Evolutionary conservation across 75 land plant genomes (phyloP).

Genomic region (Pinus taeda): DNA sequence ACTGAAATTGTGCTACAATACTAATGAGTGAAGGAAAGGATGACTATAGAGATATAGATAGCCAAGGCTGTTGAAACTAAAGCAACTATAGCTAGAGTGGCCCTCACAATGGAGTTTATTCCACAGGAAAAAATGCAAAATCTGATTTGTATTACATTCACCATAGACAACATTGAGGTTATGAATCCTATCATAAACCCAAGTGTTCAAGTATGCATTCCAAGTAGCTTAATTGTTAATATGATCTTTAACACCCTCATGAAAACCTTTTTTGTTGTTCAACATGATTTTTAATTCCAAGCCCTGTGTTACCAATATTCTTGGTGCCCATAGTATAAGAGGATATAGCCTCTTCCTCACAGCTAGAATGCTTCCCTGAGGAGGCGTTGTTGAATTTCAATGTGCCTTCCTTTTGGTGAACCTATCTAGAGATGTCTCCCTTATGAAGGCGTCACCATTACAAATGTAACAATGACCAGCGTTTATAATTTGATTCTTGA

Average conservation of each 20-base stretch:
- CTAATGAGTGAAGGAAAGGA: slow-evolving; percentile 69
- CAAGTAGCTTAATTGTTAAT: slow-evolving; percentile 51
- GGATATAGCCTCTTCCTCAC: too few species aligned
- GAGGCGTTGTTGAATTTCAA: too few species aligned
- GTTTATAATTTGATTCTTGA: too few species aligned
- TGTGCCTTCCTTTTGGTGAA: too few species aligned
- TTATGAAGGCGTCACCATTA: too few species aligned
- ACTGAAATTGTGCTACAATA: not conserved
- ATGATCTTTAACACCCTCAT: slow-evolving; percentile 50
- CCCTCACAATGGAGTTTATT: slow-evolving; percentile 40
- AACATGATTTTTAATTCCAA: slow-evolving; percentile 82
- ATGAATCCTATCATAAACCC: slow-evolving; percentile 90
- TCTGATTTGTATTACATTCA: slow-evolving; percentile 70
- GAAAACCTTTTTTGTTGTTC: slow-evolving; percentile 54
- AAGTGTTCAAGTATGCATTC: slow-evolving; percentile 70
- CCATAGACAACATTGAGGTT: slow-evolving; percentile 77
- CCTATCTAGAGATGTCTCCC: too few species aligned
- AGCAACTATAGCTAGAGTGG: slow-evolving; percentile 49
- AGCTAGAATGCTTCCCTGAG: too few species aligned
- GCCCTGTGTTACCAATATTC: slow-evolving; percentile 77
- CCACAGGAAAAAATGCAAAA: slow-evolving; percentile 75
- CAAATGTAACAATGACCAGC: too few species aligned
- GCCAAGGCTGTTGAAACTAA: slow-evolving; percentile 64
- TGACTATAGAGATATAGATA: slow-evolving; percentile 73
- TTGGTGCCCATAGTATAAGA: too few species aligned